Conservation (phyloP, 2,329 filamentous ascomycete species). For the Penicillium sp. region DNA sequence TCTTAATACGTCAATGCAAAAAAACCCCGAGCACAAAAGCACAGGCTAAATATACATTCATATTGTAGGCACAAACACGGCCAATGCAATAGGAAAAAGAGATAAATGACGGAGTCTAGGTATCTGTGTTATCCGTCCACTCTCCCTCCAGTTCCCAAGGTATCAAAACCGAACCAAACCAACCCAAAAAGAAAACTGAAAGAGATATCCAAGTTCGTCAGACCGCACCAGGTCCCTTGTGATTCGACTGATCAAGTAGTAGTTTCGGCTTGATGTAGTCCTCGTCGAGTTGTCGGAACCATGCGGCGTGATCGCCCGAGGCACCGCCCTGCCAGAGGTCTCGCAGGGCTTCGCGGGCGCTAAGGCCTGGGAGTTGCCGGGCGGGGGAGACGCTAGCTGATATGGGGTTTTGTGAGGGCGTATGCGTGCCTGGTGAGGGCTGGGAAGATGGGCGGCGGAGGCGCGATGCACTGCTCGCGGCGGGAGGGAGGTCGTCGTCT, state of each 20-base stretch:
- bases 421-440: slow-evolving; percentile 33
- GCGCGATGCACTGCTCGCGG: slow-evolving; percentile 47
- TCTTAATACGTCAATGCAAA: not conserved
- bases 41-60: slow-evolving; percentile 34
- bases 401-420: slow-evolving; percentile 29
- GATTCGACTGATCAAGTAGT: slow-evolving; percentile 72
- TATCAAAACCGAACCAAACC: slow-evolving; percentile 12
- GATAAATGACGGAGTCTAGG: not conserved
- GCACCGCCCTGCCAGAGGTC: slow-evolving; percentile 75
- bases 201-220: slow-evolving; percentile 24
- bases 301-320: slow-evolving; percentile 83
- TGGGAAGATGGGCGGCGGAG: slow-evolving; percentile 47
- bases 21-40: not conserved
- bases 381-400: slow-evolving; percentile 37
- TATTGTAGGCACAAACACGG: slow-evolving; percentile 11
- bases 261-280: slow-evolving; percentile 94
- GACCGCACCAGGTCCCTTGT: slow-evolving; percentile 50
- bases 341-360: slow-evolving; percentile 75
- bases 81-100: not conserved
- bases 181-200: not conserved
- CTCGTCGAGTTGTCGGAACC: slow-evolving; percentile 93
- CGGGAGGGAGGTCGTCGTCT: slow-evolving; percentile 67
- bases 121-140: not conserved
- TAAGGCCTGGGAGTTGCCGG: slow-evolving; percentile 57
- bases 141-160: slow-evolving; percentile 7